Base-by-base conservation (phyloP, 2,329 filamentous ascomycete genomes). In the Fusarium foetens region DNA sequence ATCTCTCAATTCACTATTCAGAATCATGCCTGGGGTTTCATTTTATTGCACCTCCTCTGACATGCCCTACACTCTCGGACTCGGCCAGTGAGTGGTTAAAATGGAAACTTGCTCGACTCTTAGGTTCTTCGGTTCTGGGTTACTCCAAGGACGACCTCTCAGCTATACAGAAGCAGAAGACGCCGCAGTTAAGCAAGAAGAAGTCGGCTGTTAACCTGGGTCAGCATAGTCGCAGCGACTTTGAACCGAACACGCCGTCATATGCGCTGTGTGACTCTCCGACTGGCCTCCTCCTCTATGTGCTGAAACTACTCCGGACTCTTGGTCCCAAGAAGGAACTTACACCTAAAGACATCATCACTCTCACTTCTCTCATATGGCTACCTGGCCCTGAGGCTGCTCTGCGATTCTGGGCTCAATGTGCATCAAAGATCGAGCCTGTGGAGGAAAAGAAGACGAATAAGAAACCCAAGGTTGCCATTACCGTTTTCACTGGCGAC, bases 231-330 rank as follows among this genome's bases (percentile, higher is more conserved):
- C 65, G 79, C 10, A 78, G 74, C 29, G 71, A 81, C 46, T 77
- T 78, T 19, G 86, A 87, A 48, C 87, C 87, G 1, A 88, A 89
- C 67, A 89, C 87, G 0, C 79, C 89, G 5, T 82, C 88, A 0
- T 91, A 90, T 71, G 89, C 88, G 3, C 82, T 91, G 4, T 90
- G 88, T 75, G 89, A 91, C 78, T 91, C 89, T 7, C 89, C 89
- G 0, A 85, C 86, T 0, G 89, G 89, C 0, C 78, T 91, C 12
- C 79, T 91, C 13, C 86, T 88, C 35, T 86, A 88, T 68, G 82
- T 89, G 8, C 76, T 89, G 64, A 85, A 84, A 74, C 80, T 82
- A 5, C 78, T 90, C 57, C 81, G 83, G 21, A 79, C 82, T 3
- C 76, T 83, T 7, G 83, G 80, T 6, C 81, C 84, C 0, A 77